Evolutionary conservation across 2,329 filamentous ascomycete genomes (phyloP), one percentile per base, ranked within the genome.

Genomic region (Simplicillium sp.): DNA sequence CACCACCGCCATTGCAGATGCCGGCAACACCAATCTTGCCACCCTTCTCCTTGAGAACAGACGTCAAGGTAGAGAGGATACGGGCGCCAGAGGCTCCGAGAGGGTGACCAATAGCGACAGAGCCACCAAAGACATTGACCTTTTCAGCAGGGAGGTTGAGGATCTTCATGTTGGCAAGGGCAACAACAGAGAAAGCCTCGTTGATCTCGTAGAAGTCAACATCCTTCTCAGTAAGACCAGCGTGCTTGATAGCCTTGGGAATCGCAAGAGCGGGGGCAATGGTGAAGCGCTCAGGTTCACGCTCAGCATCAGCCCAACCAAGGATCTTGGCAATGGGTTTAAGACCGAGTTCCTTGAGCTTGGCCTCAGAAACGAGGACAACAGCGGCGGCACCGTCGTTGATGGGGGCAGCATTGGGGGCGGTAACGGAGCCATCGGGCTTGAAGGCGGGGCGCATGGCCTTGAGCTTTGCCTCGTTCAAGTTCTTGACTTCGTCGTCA

Each of bases 121-220:
- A 86, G 60, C 92, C 92, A 57, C 92, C 92, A 57, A 88, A 90
- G 42, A 97, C 71, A 68, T 98, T 98, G 60, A 98, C 89, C 68
- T 88, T 94, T 45, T 89, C 85, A 50, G 85, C 75, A 48, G 73
- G 71, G 43, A 98, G 68, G 46, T 73, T 75, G 33, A 98, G 80
- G 41, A 97, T 65, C 77, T 98, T 95, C 69, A 95, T 80, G 73
- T 98, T 98, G 51, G 92, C 89, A 39, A 98, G 76, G 32, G 92
- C 87, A 48, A 98, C 92, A 38, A 95, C 92, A 48, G 86, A 92
- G 73, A 98, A 98, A 34, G 92, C 92, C 73, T 98, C 92, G 73
- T 98, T 98, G 74, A 98, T 96, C 74, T 98, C 92, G 64, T 92
- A 98, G 53, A 80, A 92, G 57, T 97, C 90, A 44, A 98, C 75